phyloP scores from a whole-genome alignment of 192 early-diverging fungal genomes.

The Podila epigama region DNA sequence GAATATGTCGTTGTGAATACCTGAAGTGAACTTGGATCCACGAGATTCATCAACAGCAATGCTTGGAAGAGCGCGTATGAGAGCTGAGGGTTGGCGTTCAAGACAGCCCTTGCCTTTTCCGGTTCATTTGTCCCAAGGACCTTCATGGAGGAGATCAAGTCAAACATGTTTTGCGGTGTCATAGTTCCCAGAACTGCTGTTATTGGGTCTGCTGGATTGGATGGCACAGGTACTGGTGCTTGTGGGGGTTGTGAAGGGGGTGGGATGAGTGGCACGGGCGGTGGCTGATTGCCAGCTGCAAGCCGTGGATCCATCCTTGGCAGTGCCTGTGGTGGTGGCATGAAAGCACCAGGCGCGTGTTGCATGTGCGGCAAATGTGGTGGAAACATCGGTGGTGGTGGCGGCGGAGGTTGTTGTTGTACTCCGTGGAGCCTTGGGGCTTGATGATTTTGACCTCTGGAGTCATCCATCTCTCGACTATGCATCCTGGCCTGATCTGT shows the following conservation, averaged over 20 bases:
- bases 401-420: slow-evolving; percentile 14
- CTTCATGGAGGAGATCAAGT: slow-evolving; percentile 41
- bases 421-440: background rate
- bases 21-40: slow-evolving; percentile 70
- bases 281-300: background rate
- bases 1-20: slow-evolving; percentile 19
- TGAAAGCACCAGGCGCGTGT: background rate
- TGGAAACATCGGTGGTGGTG: slow-evolving; percentile 11
- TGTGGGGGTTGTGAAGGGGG: background rate
- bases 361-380: slow-evolving; percentile 28
- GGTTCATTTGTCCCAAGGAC: slow-evolving; percentile 55
- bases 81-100: slow-evolving; percentile 82
- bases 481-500: slow-evolving; percentile 61
- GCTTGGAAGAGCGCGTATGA: slow-evolving; percentile 87
- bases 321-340: slow-evolving; percentile 4
- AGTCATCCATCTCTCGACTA: slow-evolving; percentile 17
- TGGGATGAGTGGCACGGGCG: background rate
- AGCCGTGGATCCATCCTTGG: slow-evolving; percentile 28
- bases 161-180: slow-evolving; percentile 42
- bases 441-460: slow-evolving; percentile 24
- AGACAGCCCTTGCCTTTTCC: slow-evolving; percentile 70
- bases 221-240: background rate
- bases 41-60: slow-evolving; percentile 79
- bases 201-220: slow-evolving; percentile 31
- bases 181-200: slow-evolving; percentile 39